Percentiles rank a stretch among this genome's conserved stretches.
phyloP scores from a whole-genome alignment of 306 rosid genomes.

The Citrullus amarus region DNA sequence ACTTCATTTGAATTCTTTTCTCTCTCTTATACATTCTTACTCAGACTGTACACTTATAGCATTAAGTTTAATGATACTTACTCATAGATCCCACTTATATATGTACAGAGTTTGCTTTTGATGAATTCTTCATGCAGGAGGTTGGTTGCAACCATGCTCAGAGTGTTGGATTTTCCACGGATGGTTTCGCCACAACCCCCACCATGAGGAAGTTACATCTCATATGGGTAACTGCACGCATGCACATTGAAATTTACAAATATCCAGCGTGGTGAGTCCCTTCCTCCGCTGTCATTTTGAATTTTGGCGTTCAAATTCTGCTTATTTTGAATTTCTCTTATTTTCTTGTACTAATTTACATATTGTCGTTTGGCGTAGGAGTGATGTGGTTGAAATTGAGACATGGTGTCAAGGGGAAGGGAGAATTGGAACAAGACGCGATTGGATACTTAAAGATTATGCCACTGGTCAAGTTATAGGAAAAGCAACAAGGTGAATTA shows the following conservation, averaged over 20 bases:
- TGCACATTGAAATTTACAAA: conserved; percentile 95
- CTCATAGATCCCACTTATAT: not conserved
- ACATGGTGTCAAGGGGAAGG: conserved; percentile 96
- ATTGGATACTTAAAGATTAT: conserved; percentile 71
- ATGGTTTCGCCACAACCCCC: conserved; percentile 88
- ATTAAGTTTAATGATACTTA: not conserved
- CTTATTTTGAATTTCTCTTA: not conserved
- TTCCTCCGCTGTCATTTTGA: conserved; percentile 9
- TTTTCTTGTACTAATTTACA: not conserved
- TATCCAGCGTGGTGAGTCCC: conserved; percentile 82
- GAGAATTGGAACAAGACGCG: conserved; percentile 88
- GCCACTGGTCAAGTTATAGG: conserved; percentile 74
- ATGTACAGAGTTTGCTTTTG: not conserved
- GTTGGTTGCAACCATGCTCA: conserved; percentile 98
- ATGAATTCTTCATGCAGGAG: conserved; percentile 46
- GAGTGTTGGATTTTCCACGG: conserved; percentile 84
- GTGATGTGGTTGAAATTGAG: conserved; percentile 93
- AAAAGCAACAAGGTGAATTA: conserved; percentile 74
- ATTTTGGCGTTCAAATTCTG: not conserved
- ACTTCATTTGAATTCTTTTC: not conserved
- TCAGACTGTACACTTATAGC: not conserved
- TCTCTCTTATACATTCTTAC: not conserved
- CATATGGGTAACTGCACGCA: conserved; percentile 98
- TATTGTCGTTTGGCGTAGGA: conserved; percentile 38
- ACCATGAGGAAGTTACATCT: conserved; percentile 91